A percentile compares a stretch with the other conserved stretches of the same genome.
Conservation (phyloP, 495 filamentous ascomycete genomes). For the Aspergillus ostianus region DNA sequence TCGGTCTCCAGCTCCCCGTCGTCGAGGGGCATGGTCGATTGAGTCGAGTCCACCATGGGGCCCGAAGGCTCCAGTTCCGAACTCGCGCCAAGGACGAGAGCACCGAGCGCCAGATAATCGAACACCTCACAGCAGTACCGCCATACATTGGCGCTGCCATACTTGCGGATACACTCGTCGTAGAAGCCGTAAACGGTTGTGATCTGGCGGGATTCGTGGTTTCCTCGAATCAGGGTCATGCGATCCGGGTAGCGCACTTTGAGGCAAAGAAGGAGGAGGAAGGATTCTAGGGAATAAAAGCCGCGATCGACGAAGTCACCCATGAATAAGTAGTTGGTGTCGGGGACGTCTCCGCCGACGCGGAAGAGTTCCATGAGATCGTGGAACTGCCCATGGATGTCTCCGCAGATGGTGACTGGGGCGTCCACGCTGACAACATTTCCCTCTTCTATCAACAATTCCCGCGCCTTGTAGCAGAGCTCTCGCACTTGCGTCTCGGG, state of each 20-base stretch:
- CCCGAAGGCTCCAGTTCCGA: constrained; percentile 60
- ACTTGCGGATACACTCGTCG: constrained; percentile 96
- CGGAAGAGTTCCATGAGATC: constrained; percentile 98
- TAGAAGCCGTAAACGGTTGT: constrained; percentile 99
- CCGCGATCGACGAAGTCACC: constrained; percentile 98
- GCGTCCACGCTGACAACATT: constrained; percentile 96
- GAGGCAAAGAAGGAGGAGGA: constrained; percentile 88
- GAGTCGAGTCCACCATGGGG: constrained; percentile 42
- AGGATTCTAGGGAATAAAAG: constrained; percentile 96
- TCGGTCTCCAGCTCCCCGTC: constrained; percentile 86
- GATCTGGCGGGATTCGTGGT: constrained; percentile 97
- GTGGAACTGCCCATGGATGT: constrained; percentile 98
- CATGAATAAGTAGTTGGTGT: constrained; percentile 99
- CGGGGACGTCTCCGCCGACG: constrained; percentile 91
- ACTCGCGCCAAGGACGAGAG: constrained; percentile 87
- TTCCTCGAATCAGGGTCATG: constrained; percentile 94
- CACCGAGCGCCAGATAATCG: constrained; percentile 94
- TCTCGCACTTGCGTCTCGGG: constrained; percentile 93
- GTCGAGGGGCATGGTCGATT: constrained; percentile 46
- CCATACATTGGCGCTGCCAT: constrained; percentile 97
- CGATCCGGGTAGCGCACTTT: constrained; percentile 98
- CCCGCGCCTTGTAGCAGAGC: constrained; percentile 95
- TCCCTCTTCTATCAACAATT: constrained; percentile 95
- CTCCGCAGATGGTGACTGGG: constrained; percentile 97
- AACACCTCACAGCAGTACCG: constrained; percentile 98